A percentile compares a stretch with the other conserved stretches of the same genome.
Evolutionary conservation across 495 filamentous ascomycete genomes (phyloP).

Genomic region (Parmelia sp.): DNA sequence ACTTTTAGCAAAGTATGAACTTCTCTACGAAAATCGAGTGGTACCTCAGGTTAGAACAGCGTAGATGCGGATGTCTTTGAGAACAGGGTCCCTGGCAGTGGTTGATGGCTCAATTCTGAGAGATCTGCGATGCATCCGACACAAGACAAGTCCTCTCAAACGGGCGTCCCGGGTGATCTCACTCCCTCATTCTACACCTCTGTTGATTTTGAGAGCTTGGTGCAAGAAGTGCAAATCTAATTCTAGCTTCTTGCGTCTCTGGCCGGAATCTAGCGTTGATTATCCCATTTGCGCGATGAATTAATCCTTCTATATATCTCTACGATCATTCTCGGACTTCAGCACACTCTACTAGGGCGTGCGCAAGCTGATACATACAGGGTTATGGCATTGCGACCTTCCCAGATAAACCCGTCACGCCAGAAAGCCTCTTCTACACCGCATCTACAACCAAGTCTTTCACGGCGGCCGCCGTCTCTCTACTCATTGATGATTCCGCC

Average conservation of each 20-base stretch:
- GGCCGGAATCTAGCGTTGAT: no score
- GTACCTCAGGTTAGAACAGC: not conserved
- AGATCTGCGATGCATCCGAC: no score
- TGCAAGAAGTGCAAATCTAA: no score
- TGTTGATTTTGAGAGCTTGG: no score
- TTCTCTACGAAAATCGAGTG: no score
- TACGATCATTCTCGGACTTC: no score
- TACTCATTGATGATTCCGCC: slow-evolving; percentile 40
- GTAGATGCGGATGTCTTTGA: not conserved
- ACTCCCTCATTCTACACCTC: no score
- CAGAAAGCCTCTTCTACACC: slow-evolving; percentile 38
- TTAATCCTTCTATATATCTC: not conserved
- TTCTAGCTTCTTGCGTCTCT: no score
- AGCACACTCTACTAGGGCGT: not conserved
- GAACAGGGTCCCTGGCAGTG: not conserved
- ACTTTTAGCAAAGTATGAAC: slow-evolving; percentile 33
- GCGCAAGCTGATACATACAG: slow-evolving; percentile 28
- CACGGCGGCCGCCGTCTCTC: slow-evolving; percentile 44
- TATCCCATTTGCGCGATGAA: no score
- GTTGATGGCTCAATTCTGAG: no score
- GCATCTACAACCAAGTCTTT: slow-evolving; percentile 54
- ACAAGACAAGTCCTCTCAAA: no score
- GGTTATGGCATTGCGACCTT: slow-evolving; percentile 45
- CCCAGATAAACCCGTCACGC: slow-evolving; percentile 39
- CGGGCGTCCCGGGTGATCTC: no score